These are phyloP conservation scores for Talaromyces sp. DNA, from an alignment of 2,329 filamentous ascomycete species.

Conservation along the genomic window DNA sequence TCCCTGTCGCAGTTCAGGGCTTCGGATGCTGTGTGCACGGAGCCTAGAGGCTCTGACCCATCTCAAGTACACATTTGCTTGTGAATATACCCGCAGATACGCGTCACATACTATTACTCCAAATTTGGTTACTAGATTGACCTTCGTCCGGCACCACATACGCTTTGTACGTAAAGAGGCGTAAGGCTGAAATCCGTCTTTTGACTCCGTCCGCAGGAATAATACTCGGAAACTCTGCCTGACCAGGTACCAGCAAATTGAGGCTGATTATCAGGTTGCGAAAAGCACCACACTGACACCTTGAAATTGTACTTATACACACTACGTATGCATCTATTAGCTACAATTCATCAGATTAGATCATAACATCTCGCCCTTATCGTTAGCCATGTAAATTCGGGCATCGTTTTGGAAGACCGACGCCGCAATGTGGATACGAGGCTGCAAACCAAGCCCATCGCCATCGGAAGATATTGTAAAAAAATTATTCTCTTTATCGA, in stretches of 20 bases:
- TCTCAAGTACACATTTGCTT: no score
- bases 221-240: no score
- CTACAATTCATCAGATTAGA: background rate
- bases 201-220: background rate
- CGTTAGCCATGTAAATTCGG: background rate
- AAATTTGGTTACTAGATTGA: background rate
- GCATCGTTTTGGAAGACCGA: no score
- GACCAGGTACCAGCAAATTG: background rate
- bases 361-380: background rate
- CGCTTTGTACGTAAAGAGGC: background rate
- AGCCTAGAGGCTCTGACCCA: background rate
- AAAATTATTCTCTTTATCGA: background rate
- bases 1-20: background rate
- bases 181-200: background rate
- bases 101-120: background rate
- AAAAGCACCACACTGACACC: background rate
- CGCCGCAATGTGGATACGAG: background rate
- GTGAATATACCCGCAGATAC: no score
- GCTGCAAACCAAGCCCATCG: background rate
- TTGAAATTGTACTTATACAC: background rate
- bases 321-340: background rate
- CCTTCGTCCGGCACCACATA: background rate
- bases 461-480: background rate
- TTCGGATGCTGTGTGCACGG: background rate
- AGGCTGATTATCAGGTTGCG: no score